Base-by-base conservation (phyloP, 106 monocot species). In the Dendrobium nobile region DNA sequence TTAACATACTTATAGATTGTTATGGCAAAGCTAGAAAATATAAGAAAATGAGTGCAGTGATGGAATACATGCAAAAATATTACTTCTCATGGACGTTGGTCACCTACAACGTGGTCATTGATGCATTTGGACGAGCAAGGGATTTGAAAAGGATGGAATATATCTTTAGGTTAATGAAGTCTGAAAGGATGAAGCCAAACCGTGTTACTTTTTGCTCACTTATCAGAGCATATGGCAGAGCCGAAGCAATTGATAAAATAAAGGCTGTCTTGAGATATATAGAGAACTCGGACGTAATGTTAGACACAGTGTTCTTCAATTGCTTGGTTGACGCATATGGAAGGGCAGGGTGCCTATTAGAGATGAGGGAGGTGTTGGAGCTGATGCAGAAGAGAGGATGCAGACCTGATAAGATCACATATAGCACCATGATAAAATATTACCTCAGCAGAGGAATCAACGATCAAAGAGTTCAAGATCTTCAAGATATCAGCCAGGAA, bases 51-150 rank as follows among this genome's bases (percentile, higher is more conserved):
- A 91, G 98, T 77, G 86, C 98, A 11, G 98, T 98, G 20, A 98
- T 98, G 95, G 98, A 98, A 75, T 98, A 88, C 94, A 98, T 98
- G 98, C 92, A 98, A 61, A 98, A 91, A 77, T 98, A 95, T 79
- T 88, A 91, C 76, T 95, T 80, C 77, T 95, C 98, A 1, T 98
- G 94, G 98, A 92, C 98, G 3, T 47, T 95, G 10, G 98, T 98
- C 22, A 98, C 98, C n/a, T 98, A 98, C 72, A 98, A 95, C 77
- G 89, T 98, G 4, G 91, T 98, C 7, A 98, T 98, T 58, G 98
- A 98, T 83, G 98, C 98, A 51, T 95, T 98, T 74, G 98, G 91
- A 47, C 88, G 91, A 81, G 94, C 92, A 3, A 89, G 94, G 28
- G 95, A 98, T 75, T 77, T 98, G 31, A 82, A 89, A 68, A 92